Evolutionary conservation across 768 basidiomycete genomes (phyloP), one percentile per base, ranked within the genome.

Genomic region (Albatrellus ellisii): DNA sequence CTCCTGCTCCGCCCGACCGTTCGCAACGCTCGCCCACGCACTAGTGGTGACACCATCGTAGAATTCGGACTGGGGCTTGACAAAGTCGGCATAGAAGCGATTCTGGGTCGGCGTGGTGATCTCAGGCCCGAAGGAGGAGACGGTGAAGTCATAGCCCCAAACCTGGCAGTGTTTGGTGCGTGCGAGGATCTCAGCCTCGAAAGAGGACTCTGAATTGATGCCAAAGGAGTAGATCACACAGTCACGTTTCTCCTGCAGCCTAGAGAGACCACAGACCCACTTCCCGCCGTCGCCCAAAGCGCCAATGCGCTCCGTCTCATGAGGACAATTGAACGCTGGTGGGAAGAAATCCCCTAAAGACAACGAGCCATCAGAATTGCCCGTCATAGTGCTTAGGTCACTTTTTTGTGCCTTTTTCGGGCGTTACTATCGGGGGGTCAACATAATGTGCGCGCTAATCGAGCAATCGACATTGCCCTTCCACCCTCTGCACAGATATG

Each of bases 221-320:
- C 66, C 78, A 40, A 79, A 65, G 2, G 75, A 73, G 47, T 80
- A 81, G 40, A 81, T 59, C 36, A 78, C 56, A 51, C 78, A 79
- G 36, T 72, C 62, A 17, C 56, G 58, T 56, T 78, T 77, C 39
- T 68, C 59, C 40, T 61, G 60, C 4, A 80, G 57, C 3, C 70
- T 64, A 18, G 71, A 72, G 20, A 79, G 52, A 2, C 79, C 79
- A 50, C 79, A 80, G 12, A 76, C 64, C 73, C 75, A 81, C 58
- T 80, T 81, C 11, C 79, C 78, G 11, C 79, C 78, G 52, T 79
- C 78, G 14, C 77, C 76, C 7, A 80, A 58, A 11, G 67, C 62
- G 29, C 67, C 67, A 39, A 68, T 43, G 17, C 67, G 66, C 46
- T 68, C 61, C 10, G 61, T 38, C 39, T 64, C 58, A 45, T 68